Evolutionary conservation across 495 filamentous ascomycete genomes (phyloP).

Genomic region (Penicillium subrubescens): DNA sequence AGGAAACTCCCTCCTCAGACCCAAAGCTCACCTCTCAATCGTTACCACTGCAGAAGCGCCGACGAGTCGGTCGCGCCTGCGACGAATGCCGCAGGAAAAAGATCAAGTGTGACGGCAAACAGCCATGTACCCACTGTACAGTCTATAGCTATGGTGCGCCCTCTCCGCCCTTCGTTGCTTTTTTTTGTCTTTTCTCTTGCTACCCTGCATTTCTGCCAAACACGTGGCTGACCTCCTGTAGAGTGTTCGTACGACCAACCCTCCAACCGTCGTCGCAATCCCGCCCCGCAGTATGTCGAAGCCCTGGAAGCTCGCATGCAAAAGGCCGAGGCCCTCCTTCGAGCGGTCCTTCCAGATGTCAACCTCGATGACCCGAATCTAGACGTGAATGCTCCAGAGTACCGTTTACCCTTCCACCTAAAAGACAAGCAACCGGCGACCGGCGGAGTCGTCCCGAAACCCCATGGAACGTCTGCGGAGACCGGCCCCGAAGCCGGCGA

Average conservation of each 20-base stretch:
- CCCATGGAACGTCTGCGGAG: conserved; percentile 19
- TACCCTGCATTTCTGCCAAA: conserved; percentile 4
- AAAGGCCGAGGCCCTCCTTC: conserved; percentile 78
- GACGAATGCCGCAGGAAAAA: conserved; percentile 98
- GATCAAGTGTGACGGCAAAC: conserved; percentile 97
- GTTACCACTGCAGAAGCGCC: conserved; percentile 78
- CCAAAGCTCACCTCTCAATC: conserved; percentile 37
- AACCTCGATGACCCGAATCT: conserved; percentile 82
- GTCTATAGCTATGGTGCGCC: conserved; percentile 94
- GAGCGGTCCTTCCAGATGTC: conserved; percentile 78
- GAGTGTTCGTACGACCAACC: conserved; percentile 99
- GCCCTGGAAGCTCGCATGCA: conserved; percentile 82
- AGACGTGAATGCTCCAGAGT: conserved; percentile 65
- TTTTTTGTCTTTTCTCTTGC: conserved; percentile 8
- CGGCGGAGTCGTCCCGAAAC: conserved; percentile 4
- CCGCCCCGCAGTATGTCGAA: conserved; percentile 93
- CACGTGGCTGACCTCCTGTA: conserved; percentile 47
- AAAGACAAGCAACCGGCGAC: conserved; percentile 28
- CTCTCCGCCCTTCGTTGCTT: conserved; percentile 10
- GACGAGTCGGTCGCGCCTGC: conserved; percentile 87
- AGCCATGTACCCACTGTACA: conserved; percentile 96
- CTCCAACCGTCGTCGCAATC: conserved; percentile 92
- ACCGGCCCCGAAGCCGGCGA: conserved; percentile 44
- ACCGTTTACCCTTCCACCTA: conserved; percentile 33
- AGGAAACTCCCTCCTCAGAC: conserved; percentile 32